Evolutionary conservation across 306 rosid species (phyloP), one percentile per base, ranked within the genome.

Genomic region (Inga oerstediana): DNA sequence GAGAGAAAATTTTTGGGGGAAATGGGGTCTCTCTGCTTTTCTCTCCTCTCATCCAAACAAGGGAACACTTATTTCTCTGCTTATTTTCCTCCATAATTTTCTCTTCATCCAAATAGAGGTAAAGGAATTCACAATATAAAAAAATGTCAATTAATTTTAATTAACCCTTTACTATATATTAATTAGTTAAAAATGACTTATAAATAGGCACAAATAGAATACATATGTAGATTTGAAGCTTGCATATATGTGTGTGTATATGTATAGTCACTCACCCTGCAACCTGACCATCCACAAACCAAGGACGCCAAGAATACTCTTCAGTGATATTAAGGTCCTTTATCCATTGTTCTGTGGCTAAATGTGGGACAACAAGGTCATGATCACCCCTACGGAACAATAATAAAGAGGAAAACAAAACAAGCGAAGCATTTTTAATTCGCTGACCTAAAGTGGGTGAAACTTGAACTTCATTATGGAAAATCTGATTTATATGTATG

Each of bases 331-430:
- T 3, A 71, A 43, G 75, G 54, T 7, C 19, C 35, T 14, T n/a
- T 43, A 71, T 8, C 75, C 75, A 71, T 20, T 71, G 17, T 41
- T 69, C 74, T 39, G 74, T 69, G 6, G 52, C 46, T 69, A 69
- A 9, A 39, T 69, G 49, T 10, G 74, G 34, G 51, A 69, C 8
- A 20, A 20, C 12, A 46, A 46, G 52, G 52, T 12, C 16, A 46
- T 46, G 51, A 69, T 69, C 74, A 69, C 52, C 51, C 24, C 74
- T 69, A 20, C 74, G 20, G 35, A 10, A 68, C 2, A 49, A 49
- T 15, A 4, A 8, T 49, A 4, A 8, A 69, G 8, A 69, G 27
- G 45, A 41, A 9, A 41, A 22, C 1, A 20, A 58, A 20, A 58
- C n/a, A 58, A 22, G 32, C 9, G 16, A 37, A n/a, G 20, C 27